Percentiles rank a stretch among this genome's conserved stretches.
phyloP scores from a whole-genome alignment of 805 yeast genomes.

The Blastobotrys robertii region DNA sequence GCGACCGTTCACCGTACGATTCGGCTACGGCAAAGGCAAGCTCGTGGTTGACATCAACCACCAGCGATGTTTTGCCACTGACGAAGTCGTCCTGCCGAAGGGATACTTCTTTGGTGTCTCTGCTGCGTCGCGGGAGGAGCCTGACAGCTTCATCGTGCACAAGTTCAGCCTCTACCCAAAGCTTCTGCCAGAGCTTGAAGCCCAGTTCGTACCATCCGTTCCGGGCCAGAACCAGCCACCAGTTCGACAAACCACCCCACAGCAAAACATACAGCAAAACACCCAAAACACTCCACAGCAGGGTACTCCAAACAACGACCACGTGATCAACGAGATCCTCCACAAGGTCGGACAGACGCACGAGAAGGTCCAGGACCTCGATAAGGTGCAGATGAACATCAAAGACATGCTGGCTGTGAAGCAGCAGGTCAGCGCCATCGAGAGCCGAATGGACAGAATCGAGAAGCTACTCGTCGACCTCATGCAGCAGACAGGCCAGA shows the following conservation, averaged over 20 bases:
- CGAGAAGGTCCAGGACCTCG: constrained; percentile 5
- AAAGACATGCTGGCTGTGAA: constrained; percentile 3
- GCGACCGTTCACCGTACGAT: constrained; percentile 20
- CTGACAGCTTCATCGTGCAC: constrained; percentile 16
- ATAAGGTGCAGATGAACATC: constrained; percentile 3
- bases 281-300: background rate
- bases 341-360: constrained; percentile 6
- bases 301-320: background rate
- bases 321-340: background rate
- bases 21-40: constrained; percentile 24
- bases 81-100: constrained; percentile 25
- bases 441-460: constrained; percentile 9
- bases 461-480: constrained; percentile 9
- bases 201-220: background rate
- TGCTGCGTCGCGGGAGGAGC: constrained; percentile 19
- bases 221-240: constrained; percentile 1
- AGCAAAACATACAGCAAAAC: constrained; percentile 1
- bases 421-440: constrained; percentile 6
- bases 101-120: constrained; percentile 27
- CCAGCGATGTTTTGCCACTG: constrained; percentile 28
- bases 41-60: constrained; percentile 30
- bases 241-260: constrained; percentile 1
- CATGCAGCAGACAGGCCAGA: background rate
- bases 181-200: constrained; percentile 2
- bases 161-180: constrained; percentile 11